A percentile compares a stretch with the other conserved stretches of the same genome.
Conservation (phyloP, 2,329 filamentous ascomycete genomes). For the Scorias spongiosa region DNA sequence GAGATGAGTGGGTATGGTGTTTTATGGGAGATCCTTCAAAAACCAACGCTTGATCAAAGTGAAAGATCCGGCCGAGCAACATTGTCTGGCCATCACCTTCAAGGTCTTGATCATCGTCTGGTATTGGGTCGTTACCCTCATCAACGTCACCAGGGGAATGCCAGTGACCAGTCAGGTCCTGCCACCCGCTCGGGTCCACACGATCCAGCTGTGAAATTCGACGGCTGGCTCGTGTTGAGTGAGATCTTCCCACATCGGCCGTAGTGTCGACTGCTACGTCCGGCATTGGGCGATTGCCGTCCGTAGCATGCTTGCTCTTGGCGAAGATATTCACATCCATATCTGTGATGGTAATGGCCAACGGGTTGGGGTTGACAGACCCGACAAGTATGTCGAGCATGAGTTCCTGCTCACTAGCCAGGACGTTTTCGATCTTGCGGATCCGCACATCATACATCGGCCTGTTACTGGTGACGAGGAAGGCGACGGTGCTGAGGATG, state of each 20-base stretch:
- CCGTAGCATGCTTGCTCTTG: conserved; percentile 72
- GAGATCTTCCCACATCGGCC: background rate
- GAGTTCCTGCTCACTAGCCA: conserved; percentile 85
- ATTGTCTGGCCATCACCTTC: conserved; percentile 60
- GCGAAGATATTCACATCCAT: conserved; percentile 90
- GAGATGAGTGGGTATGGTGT: conserved; percentile 53
- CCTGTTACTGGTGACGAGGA: conserved; percentile 84
- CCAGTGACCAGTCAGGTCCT: conserved; percentile 8
- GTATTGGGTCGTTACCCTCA: conserved; percentile 45
- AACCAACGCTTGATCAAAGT: conserved; percentile 72
- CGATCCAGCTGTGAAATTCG: background rate
- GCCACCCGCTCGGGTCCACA: conserved; percentile 2
- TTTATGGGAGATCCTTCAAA: conserved; percentile 87
- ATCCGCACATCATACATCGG: conserved; percentile 68
- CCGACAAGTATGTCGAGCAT: conserved; percentile 84
- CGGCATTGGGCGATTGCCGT: conserved; percentile 3
- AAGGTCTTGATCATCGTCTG: conserved; percentile 36
- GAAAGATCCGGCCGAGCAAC: conserved; percentile 74
- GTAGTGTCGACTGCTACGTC: background rate
- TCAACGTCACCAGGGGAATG: conserved; percentile 30
- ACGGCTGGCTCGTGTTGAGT: conserved; percentile 1
- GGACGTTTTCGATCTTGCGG: conserved; percentile 69
- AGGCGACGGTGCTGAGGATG: conserved; percentile 70
- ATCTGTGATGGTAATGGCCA: conserved; percentile 70
- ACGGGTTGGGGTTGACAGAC: conserved; percentile 84